phyloP scores from a whole-genome alignment of 1,284 basidiomycete species.

The Anthracocystis walkeri region DNA sequence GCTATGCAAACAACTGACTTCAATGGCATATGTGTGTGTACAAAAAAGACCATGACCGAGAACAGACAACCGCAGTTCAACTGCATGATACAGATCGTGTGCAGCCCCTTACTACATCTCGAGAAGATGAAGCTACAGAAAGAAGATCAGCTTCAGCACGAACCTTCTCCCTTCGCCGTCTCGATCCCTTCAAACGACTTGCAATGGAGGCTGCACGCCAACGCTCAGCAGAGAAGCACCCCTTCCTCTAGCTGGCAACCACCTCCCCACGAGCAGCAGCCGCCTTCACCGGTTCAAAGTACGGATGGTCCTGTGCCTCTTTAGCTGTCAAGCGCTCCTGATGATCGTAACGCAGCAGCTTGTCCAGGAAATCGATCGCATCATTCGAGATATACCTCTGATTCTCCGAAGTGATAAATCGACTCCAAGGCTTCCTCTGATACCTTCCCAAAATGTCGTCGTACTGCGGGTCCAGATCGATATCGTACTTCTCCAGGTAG shows the following conservation, averaged over 20 bases:
- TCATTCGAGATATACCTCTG: constrained; percentile 93
- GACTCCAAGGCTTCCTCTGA: constrained; percentile 84
- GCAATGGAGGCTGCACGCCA: background rate
- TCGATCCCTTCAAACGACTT: background rate
- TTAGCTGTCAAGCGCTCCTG: constrained; percentile 92
- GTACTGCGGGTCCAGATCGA: constrained; percentile 73
- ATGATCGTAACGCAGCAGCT: constrained; percentile 94
- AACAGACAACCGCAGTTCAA: constrained; percentile 7
- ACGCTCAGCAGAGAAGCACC: background rate
- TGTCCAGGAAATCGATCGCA: constrained; percentile 85
- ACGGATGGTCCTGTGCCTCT: constrained; percentile 68
- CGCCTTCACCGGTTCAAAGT: constrained; percentile 63
- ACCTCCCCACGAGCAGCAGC: constrained; percentile 50
- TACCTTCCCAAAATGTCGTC: constrained; percentile 73
- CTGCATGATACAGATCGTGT: background rate
- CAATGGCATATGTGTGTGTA: background rate
- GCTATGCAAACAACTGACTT: background rate
- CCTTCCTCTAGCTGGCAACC: constrained; percentile 27
- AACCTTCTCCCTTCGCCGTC: no score
- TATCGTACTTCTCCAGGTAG: constrained; percentile 75
- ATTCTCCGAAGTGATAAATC: constrained; percentile 77
- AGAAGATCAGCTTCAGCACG: background rate
- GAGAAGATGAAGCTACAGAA: background rate
- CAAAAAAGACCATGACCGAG: constrained; percentile 13
- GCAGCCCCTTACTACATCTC: background rate